Evolutionary conservation across 2,329 filamentous ascomycete species (phyloP), one percentile per base, ranked within the genome.

Genomic region (Gyromitra esculenta): DNA sequence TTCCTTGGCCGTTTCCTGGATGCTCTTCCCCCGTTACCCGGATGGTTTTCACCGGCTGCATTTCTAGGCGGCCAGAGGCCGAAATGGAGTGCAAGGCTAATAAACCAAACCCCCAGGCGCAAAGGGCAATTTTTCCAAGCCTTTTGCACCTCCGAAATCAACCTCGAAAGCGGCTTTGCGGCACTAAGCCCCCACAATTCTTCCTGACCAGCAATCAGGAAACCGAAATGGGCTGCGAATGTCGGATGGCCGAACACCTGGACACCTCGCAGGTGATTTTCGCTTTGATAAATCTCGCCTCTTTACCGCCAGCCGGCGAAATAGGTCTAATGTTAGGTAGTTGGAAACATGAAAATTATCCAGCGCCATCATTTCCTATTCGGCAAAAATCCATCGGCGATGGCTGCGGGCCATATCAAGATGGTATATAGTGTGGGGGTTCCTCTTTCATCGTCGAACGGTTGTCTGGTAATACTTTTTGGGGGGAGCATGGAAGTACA

Each of bases 331-430:
- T 65, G 59, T 21, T 63, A 25, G 37, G 43, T 72, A 48, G 69
- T 48, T 59, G 59, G 72, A 74, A 70, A 65, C 50, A 59, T 52
- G 54, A 60, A 50, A 56, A 65, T 65, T 65, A 57, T 71, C 59
- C 50, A 65, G 72, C 59, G 41, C 65, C 50, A 71, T 75, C 65
- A 75, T 71, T 75, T 75, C 66, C 72, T 75, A 71, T 71, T 75
- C 65, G 72, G 72, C 50, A 7, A 48, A 64, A 65, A 57, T 57
- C n/a, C 72, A 75, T 75, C 72, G 72, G 65, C 72, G 72, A 75
- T 75, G 72, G 50, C 72, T 75, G 66, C 66, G 66, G 72, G 59
- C 72, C 66, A 71, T 75, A 75, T 75, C 66, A 69, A 75, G 65
- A 75, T 71, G 59, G 39, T 69, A 71, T 74, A 69, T 70, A 52